A percentile compares a stretch with the other conserved stretches of the same genome.
phyloP scores from a whole-genome alignment of 2,329 filamentous ascomycete genomes.

The Lomentospora prolificans region DNA sequence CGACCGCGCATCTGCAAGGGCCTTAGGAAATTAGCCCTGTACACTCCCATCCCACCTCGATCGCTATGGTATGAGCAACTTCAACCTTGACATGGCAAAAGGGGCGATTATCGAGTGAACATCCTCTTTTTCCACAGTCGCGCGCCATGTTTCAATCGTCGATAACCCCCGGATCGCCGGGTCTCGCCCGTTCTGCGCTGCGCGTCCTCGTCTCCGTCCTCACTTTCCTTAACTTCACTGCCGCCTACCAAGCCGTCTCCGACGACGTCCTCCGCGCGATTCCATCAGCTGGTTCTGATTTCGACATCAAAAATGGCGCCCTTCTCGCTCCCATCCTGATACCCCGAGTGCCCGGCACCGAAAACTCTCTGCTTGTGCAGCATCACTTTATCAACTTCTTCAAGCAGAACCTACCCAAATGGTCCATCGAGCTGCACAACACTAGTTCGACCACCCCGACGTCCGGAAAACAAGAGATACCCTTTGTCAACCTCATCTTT shows the following conservation, averaged over 20 bases:
- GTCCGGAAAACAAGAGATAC: conserved; percentile 59
- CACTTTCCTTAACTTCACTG: conserved; percentile 17
- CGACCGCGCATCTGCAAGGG: background rate
- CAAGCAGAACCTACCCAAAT: conserved; percentile 59
- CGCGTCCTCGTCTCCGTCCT: conserved; percentile 13
- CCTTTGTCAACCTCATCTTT: conserved; percentile 81
- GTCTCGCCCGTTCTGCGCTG: background rate
- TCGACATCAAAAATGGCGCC: conserved; percentile 65
- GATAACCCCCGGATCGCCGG: background rate
- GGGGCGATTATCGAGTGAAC: background rate
- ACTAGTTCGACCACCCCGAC: conserved; percentile 76
- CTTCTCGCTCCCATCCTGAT: conserved; percentile 80
- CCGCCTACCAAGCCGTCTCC: conserved; percentile 48
- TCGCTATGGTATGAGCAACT: background rate
- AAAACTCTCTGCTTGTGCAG: conserved; percentile 62
- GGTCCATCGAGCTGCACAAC: conserved; percentile 79
- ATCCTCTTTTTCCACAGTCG: background rate
- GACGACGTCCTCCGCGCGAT: conserved; percentile 64
- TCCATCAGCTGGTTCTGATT: conserved; percentile 62
- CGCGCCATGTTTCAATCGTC: background rate
- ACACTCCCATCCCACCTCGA: no score
- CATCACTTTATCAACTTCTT: conserved; percentile 83
- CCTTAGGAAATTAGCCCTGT: no score
- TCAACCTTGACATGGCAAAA: background rate
- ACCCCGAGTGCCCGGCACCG: conserved; percentile 79